Evolutionary conservation across 164 flowering plant species (phyloP), one percentile per base, ranked within the genome.

Genomic region (Berberis vulgaris): DNA sequence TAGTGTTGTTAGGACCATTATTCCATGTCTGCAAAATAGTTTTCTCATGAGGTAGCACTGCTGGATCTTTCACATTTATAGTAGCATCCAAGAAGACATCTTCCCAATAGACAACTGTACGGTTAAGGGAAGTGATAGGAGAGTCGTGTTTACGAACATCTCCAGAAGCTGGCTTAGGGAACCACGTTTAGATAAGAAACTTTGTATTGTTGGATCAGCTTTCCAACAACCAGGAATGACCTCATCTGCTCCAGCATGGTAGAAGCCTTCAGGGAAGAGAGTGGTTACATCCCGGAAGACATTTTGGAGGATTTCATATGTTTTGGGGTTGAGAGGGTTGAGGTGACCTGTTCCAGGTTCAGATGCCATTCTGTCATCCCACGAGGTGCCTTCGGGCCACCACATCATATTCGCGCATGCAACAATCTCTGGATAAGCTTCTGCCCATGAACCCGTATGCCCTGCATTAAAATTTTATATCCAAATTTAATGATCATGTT

Each of bases 321-420:
- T 93, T 52, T 80, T 83, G 10, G 94, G 94, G 50, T 71, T 69
- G 45, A 93, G 74, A 1, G 97, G 97, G 76, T 93, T 93, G 12
- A 93, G 83, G 9, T 93, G 98, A 59, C 98, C 98, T 2, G 96
- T 84, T 65, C 97, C 98, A 2, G 98, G 98, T 69, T 93, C 94
- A 0, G 92, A 72, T 2, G 98, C 97, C 1, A 83, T 70, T 7
- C 93, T 74, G 54, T 91, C 95, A 0, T 59, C 77, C 96, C 86
- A 89, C 0, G 54, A 45, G 1, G 61, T 46, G 2, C 79, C 96
- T 0, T 82, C 81, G 0, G 96, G 96, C 84, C 76, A 81, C 98
- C 98, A 93, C 65, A 93, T 88, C 87, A 77, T 84, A 74, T 88
- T 79, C 4, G 86, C 92, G 60, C 98, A 93, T 0, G 96, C 69